Conservation (phyloP, 2,329 filamentous ascomycete species). For the Metarhizium humberi region DNA sequence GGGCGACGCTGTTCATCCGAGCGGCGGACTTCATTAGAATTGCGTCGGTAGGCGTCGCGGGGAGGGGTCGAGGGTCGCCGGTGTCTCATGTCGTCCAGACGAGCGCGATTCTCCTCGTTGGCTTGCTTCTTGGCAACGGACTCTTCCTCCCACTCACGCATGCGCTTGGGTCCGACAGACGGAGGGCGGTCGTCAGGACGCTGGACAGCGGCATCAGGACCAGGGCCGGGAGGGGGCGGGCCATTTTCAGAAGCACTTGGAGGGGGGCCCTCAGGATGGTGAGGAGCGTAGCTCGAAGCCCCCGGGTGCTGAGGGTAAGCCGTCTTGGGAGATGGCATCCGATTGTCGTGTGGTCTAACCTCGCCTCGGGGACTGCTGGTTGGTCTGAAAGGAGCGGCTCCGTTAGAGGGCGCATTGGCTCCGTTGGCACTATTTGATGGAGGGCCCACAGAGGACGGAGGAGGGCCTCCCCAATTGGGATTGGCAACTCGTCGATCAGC, state of each 20-base stretch:
- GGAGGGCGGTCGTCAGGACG: slow-evolving; percentile 61
- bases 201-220: slow-evolving; percentile 58
- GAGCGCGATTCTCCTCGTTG: slow-evolving; percentile 78
- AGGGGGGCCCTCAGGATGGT: slow-evolving; percentile 52
- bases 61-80: slow-evolving; percentile 71
- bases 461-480: slow-evolving; percentile 48
- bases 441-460: slow-evolving; percentile 31
- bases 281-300: slow-evolving; percentile 46
- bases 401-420: slow-evolving; percentile 31
- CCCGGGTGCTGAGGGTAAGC: slow-evolving; percentile 70
- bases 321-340: slow-evolving; percentile 84
- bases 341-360: slow-evolving; percentile 72
- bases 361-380: slow-evolving; percentile 76
- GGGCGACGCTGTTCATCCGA: slow-evolving; percentile 54
- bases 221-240: slow-evolving; percentile 28
- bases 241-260: slow-evolving; percentile 52
- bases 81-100: slow-evolving; percentile 74
- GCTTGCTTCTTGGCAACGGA: slow-evolving; percentile 71
- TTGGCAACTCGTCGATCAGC: slow-evolving; percentile 48
- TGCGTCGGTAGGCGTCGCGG: slow-evolving; percentile 61
- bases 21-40: slow-evolving; percentile 63
- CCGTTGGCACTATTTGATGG: slow-evolving; percentile 28
- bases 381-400: slow-evolving; percentile 60
- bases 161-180: slow-evolving; percentile 73
- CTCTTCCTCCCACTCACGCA: slow-evolving; percentile 89